Conservation (phyloP, 768 basidiomycete species). For the Trametopsis cervina region DNA sequence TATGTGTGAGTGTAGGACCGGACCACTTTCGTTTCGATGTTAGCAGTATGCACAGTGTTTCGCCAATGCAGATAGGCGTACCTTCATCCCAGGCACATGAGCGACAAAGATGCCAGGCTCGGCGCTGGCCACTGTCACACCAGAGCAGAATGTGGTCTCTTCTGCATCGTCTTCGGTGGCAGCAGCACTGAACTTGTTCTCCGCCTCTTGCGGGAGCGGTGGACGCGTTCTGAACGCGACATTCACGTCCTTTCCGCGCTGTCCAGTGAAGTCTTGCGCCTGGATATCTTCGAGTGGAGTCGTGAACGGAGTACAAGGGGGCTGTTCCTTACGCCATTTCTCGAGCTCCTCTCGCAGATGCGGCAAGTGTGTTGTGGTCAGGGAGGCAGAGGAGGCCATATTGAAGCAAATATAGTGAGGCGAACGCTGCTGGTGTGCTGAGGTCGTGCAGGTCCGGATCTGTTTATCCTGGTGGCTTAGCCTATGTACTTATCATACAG, state of each 20-base stretch:
- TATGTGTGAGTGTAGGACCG: conserved; percentile 29
- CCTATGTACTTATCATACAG: too few relatives aligned
- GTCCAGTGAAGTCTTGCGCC: conserved; percentile 9
- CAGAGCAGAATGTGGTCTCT: conserved; percentile 18
- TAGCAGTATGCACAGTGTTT: not conserved
- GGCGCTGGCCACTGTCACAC: conserved; percentile 23
- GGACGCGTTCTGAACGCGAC: conserved; percentile 33
- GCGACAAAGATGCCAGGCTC: conserved; percentile 28
- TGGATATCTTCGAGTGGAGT: conserved; percentile 7
- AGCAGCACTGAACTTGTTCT: conserved; percentile 17
- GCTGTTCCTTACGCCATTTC: conserved; percentile 23
- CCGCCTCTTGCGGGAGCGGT: conserved; percentile 24
- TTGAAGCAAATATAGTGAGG: too few relatives aligned
- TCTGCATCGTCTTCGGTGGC: conserved; percentile 3
- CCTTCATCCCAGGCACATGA: conserved; percentile 31
- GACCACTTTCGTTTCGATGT: conserved; percentile 21
- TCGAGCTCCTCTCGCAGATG: conserved; percentile 21
- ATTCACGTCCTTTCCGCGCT: conserved; percentile 25
- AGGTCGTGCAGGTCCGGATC: too few relatives aligned
- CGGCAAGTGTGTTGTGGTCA: conserved; percentile 26
- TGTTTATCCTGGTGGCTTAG: too few relatives aligned
- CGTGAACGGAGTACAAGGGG: conserved; percentile 15
- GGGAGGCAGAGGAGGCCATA: conserved; percentile 27
- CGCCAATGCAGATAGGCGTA: not conserved
- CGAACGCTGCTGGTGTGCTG: too few relatives aligned